Percentiles rank a stretch among this genome's conserved stretches.
These are phyloP conservation scores for Neonothopanus nambi DNA, from an alignment of 1,284 basidiomycete genomes.

Conservation along the genomic window DNA sequence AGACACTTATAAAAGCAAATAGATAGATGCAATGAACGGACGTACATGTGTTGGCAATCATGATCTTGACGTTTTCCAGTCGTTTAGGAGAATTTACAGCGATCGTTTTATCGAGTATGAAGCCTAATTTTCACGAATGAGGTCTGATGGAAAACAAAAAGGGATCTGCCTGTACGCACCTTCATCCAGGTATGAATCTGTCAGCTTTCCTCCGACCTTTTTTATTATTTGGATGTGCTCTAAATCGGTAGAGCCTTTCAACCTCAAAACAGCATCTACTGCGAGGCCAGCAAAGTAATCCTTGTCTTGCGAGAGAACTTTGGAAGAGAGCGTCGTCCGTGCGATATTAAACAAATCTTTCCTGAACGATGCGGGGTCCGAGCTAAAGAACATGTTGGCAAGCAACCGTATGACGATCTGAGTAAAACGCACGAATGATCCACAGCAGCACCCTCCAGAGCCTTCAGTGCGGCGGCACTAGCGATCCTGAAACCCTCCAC, in stretches of 20 bases:
- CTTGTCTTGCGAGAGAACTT: slow-evolving; percentile 97
- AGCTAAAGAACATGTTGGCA: background rate
- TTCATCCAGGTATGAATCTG: slow-evolving; percentile 98
- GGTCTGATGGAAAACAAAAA: background rate
- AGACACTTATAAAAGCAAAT: background rate
- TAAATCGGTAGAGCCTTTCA: slow-evolving; percentile 96
- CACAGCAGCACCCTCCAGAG: slow-evolving; percentile 79
- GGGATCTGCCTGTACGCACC: slow-evolving; percentile 43
- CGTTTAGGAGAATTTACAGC: slow-evolving; percentile 95
- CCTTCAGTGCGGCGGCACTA: slow-evolving; percentile 81
- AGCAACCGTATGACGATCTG: background rate
- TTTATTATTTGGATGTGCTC: slow-evolving; percentile 99
- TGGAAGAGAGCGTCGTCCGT: slow-evolving; percentile 93
- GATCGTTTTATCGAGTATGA: slow-evolving; percentile 97
- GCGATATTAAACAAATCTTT: slow-evolving; percentile 42
- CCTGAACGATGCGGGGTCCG: slow-evolving; percentile 14
- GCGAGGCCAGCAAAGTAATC: slow-evolving; percentile 98
- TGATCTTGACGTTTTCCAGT: slow-evolving; percentile 93
- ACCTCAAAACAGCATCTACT: slow-evolving; percentile 92
- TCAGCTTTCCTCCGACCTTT: slow-evolving; percentile 97
- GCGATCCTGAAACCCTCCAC: slow-evolving; percentile 98
- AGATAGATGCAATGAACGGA: slow-evolving; percentile 12
- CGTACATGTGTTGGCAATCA: slow-evolving; percentile 96
- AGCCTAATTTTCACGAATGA: slow-evolving; percentile 54
- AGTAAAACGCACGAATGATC: slow-evolving; percentile 75